Evolutionary conservation across 345 rosid species (phyloP).

Genomic region (Balakata baccata): DNA sequence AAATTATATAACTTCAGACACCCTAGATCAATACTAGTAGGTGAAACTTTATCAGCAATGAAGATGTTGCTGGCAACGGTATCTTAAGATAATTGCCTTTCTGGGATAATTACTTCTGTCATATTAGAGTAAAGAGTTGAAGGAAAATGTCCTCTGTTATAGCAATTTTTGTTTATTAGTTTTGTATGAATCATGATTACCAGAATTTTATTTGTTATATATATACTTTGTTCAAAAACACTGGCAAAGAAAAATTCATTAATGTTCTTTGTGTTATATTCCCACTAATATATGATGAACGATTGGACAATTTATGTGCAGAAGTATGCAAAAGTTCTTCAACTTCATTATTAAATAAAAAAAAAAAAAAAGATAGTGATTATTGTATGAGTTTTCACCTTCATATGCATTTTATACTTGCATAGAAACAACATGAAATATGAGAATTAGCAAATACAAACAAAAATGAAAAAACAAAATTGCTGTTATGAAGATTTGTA

Average conservation of each 20-base stretch:
- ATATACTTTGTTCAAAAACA: background rate
- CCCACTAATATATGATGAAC: no score
- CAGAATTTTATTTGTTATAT: slow-evolving; percentile 14
- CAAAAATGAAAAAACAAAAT: no score
- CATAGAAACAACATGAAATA: no score
- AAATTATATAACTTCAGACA: slow-evolving; percentile 15
- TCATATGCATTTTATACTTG: no score
- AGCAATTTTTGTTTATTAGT: slow-evolving; percentile 31
- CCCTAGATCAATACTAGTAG: slow-evolving; percentile 21
- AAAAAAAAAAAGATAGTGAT: no score
- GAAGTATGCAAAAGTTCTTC: no score
- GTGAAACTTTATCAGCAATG: slow-evolving; percentile 34
- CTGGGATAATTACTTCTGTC: slow-evolving; percentile 14
- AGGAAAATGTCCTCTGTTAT: slow-evolving; percentile 20
- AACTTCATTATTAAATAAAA: no score
- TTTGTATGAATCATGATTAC: slow-evolving; percentile 25
- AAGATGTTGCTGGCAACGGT: slow-evolving; percentile 48
- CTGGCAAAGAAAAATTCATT: background rate
- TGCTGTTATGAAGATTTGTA: no score
- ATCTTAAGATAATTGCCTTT: background rate
- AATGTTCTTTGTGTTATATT: background rate
- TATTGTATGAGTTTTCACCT: no score
- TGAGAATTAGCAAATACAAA: no score
- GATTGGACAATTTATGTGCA: no score
- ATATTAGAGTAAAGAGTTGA: slow-evolving; percentile 20